A percentile compares a stretch with the other conserved stretches of the same genome.
Conservation (phyloP, 1,284 basidiomycete species). For the Ustilago xerochloae region DNA sequence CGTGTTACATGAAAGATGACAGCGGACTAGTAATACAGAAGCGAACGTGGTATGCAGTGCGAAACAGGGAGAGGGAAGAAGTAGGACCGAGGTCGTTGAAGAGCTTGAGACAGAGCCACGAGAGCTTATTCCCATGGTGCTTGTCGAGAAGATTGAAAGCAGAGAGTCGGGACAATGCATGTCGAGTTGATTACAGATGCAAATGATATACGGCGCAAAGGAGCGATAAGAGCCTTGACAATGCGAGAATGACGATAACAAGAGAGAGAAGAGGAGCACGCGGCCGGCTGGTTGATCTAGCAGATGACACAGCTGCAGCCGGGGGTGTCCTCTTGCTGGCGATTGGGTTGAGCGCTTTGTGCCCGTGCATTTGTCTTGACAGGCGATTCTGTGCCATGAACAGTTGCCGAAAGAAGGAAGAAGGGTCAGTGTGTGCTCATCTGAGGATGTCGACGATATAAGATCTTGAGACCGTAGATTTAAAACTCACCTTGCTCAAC, state of each 20-base stretch:
- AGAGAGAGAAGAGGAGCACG: neutral
- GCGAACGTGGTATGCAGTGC: neutral
- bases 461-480: too few relatives aligned
- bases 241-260: neutral
- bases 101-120: neutral
- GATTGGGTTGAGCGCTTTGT: neutral
- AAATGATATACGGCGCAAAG: neutral
- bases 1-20: conserved; percentile 1
- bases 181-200: neutral
- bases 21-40: neutral
- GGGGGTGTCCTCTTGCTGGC: conserved; percentile 16
- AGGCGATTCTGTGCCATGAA: neutral
- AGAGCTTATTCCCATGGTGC: too few relatives aligned
- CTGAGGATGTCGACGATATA: neutral
- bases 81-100: neutral
- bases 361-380: conserved; percentile 5
- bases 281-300: conserved; percentile 1
- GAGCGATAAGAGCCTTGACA: neutral
- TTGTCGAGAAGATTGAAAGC: neutral
- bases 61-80: neutral
- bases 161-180: neutral
- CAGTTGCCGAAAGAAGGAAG: neutral
- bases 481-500: conserved; percentile 18
- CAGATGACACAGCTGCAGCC: conserved; percentile 47
- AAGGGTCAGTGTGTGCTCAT: neutral